These are phyloP conservation scores for Carex myosuroides DNA, from an alignment of 176 grass and related monocot species.

Conservation along the genomic window DNA sequence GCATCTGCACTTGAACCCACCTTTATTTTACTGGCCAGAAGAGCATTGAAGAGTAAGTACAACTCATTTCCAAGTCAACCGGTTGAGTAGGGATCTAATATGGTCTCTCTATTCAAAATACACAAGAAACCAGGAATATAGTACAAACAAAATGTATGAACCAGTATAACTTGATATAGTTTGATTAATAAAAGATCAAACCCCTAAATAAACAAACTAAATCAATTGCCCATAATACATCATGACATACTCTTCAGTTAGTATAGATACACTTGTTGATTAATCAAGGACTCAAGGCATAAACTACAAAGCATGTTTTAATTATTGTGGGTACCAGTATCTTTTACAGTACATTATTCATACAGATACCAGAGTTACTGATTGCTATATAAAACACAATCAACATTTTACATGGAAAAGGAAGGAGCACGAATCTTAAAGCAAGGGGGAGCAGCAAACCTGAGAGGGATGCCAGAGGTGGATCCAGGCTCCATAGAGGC, in stretches of 20 bases:
- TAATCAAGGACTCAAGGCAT: not conserved
- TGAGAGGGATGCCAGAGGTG: conserved; percentile 30
- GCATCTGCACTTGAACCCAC: conserved; percentile 36
- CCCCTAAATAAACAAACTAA: not conserved
- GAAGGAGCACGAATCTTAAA: not conserved
- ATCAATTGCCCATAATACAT: not conserved
- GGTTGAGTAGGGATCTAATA: not conserved
- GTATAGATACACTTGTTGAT: not conserved
- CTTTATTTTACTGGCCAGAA: conserved; percentile 57
- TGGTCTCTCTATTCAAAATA: not conserved
- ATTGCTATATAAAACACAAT: not conserved
- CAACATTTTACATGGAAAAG: not conserved
- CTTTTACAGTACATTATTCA: too few species aligned
- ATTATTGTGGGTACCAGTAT: too few species aligned
- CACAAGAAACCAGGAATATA: not conserved
- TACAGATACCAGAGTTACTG: not conserved
- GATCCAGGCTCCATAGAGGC: conserved; percentile 51
- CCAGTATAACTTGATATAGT: not conserved
- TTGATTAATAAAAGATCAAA: not conserved
- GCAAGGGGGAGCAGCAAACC: not conserved
- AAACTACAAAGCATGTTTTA: not conserved
- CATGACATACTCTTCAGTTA: not conserved
- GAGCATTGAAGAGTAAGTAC: not conserved
- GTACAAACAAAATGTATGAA: not conserved
- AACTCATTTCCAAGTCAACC: not conserved